A percentile compares a stretch with the other conserved stretches of the same genome.
These are phyloP conservation scores for Trichosporon inkin DNA, from an alignment of 1,284 basidiomycete species.

Conservation along the genomic window DNA sequence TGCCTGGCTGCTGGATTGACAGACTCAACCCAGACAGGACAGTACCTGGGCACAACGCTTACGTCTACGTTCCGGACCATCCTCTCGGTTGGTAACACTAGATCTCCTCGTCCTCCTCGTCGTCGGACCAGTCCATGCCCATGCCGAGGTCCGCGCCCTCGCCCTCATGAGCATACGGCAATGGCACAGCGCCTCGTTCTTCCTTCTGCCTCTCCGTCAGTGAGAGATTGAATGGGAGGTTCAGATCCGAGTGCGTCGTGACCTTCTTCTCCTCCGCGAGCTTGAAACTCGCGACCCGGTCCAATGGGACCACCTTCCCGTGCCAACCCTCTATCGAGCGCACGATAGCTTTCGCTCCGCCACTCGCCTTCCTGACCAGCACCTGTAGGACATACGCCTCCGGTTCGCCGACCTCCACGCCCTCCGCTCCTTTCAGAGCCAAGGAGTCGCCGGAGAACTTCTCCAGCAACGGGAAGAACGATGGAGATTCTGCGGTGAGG, in stretches of 20 bases:
- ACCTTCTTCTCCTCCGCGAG: constrained; percentile 12
- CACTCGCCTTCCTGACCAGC: constrained; percentile 42
- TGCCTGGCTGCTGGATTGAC: no score
- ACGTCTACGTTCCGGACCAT: background rate
- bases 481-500: constrained; percentile 57
- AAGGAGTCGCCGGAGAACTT: constrained; percentile 23
- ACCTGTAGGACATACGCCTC: constrained; percentile 33
- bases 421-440: constrained; percentile 26
- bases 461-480: constrained; percentile 39
- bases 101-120: constrained; percentile 42
- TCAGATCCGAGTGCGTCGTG: constrained; percentile 58
- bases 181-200: constrained; percentile 69
- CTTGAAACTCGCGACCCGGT: constrained; percentile 14
- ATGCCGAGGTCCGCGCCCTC: constrained; percentile 34
- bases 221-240: constrained; percentile 69
- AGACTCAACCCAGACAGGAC: no score
- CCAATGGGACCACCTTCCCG: constrained; percentile 10
- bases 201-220: constrained; percentile 79
- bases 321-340: constrained; percentile 31
- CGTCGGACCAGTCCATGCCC: constrained; percentile 36
- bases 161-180: constrained; percentile 83
- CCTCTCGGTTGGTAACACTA: constrained; percentile 10
- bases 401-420: constrained; percentile 12
- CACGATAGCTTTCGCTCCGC: constrained; percentile 47
- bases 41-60: background rate